Base-by-base conservation (phyloP, 225 moss, liverwort and hornwort species). In the Polytrichum commune region DNA sequence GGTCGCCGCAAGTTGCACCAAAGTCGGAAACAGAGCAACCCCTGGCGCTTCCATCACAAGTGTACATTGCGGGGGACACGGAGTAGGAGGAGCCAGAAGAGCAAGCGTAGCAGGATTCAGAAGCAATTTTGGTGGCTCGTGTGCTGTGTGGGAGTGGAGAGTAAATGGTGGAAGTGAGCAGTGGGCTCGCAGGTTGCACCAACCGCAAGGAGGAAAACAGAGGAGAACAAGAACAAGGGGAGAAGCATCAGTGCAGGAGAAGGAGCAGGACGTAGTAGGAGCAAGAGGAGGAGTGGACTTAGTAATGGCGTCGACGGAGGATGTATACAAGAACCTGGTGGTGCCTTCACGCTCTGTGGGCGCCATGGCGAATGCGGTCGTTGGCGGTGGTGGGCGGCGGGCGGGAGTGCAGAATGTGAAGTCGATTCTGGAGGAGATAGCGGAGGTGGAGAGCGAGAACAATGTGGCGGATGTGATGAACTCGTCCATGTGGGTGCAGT, bases 271-370 rank as follows among this genome's bases (percentile, higher is more conserved):
- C 58, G 58, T 8, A 35, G 57, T 19, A 57, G 65, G 8, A 4
- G 35, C 8, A 22, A 10, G 3, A 23, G 20, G 72, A 55, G 77
- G 30, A 58, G 25, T 18, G 53, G 27, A 22, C 60, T 68, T 35
- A 23, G 29, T 57, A 65, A 84, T 84, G 84, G 29, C 70, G 80
- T 72, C 80, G 27, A 24, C 66, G 66, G 75, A 80, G 69, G 80
- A 85, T 78, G 78, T 76, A 27, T 76, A 76, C 38, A 70, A 70
- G 57, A 71, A 73, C 29, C 29, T 72, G 60, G 66, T 83, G 60
- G 57, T 71, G 63, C 64, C 83, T 55, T 68, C 77, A 69, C 74
- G 54, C n/a, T 69, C 54, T 69, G 66, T 35, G 30, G 60, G 54
- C n/a, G 67, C 65, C 38, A 23, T 73, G 64, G 71, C 38, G 73